Evolutionary conservation across 2,329 filamentous ascomycete genomes (phyloP).

Genomic region (Paecilomyces sp.): DNA sequence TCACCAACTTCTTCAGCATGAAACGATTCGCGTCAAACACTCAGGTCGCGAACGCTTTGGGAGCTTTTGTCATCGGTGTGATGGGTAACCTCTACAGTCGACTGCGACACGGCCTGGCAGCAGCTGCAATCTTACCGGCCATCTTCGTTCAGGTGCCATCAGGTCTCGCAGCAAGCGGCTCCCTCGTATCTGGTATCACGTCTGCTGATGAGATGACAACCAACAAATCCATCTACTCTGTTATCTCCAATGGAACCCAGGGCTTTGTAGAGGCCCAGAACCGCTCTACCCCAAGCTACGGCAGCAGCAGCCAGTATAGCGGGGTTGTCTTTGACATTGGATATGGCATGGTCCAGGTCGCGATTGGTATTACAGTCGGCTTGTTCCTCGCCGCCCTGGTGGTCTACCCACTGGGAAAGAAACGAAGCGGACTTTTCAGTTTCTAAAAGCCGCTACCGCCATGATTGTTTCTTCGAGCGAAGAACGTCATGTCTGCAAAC

Average conservation of each 20-base stretch:
- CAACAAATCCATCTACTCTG: conserved; percentile 27
- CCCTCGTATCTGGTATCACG: conserved; percentile 51
- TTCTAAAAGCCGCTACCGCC: conserved; percentile 21
- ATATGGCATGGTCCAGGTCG: conserved; percentile 44
- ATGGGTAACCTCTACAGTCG: conserved; percentile 75
- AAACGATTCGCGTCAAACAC: conserved; percentile 62
- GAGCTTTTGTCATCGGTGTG: conserved; percentile 72
- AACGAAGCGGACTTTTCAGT: conserved; percentile 42
- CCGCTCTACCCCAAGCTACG: conserved; percentile 13
- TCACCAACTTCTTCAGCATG: conserved; percentile 70
- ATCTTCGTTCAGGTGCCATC: conserved; percentile 69
- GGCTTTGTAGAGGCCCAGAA: conserved; percentile 22
- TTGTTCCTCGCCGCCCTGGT: conserved; percentile 42
- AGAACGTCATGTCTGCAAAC: neutral
- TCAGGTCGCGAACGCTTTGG: conserved; percentile 71
- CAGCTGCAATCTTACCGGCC: conserved; percentile 78
- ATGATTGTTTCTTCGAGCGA: neutral
- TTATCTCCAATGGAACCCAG: conserved; percentile 36
- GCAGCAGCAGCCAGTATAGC: conserved; percentile 9
- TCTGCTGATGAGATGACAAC: conserved; percentile 49
- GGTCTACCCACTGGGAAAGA: conserved; percentile 43
- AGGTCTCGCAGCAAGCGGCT: conserved; percentile 53
- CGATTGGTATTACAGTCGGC: conserved; percentile 44
- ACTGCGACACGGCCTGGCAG: conserved; percentile 67
- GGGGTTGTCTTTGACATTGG: conserved; percentile 38